Evolutionary conservation across 1,284 basidiomycete species (phyloP), one percentile per base, ranked within the genome.

Genomic region (Rugosomyces carneus): DNA sequence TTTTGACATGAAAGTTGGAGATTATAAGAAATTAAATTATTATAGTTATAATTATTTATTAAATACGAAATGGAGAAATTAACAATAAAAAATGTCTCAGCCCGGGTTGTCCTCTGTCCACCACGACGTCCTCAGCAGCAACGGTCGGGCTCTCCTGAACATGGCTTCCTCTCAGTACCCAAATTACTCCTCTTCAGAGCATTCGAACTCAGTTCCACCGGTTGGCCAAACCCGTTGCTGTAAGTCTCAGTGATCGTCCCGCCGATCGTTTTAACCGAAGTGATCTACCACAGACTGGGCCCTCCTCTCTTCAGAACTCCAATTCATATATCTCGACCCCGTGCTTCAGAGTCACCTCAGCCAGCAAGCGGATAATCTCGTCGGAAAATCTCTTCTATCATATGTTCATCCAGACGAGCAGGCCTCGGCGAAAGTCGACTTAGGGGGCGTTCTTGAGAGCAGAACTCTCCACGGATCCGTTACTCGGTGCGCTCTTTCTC

Each of bases 381-480:
- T 91, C 53, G 88, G 87, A 45, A 81, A 80, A 56, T 80, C 82
- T 16, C 75, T 97, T 34, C 75, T 96, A 51, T 76, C 82, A 47
- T 94, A 91, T 60, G 89, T 97, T 35, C 93, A 96, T 60, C 92
- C 92, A 19, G 88, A 89, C 47, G 94, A 97, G 60, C 79, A 85
- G 49, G 74, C 80, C 1, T 84, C 85, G 49, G 90, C 90, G 1
- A 75, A 80, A 54, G 69, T 75, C 31, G 91, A 95, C 68, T 74
- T 96, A 37, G 75, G 78, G 38, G 79, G 78, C 51, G 91, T 93
- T 5, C 76, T 95, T 49, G 76, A 86, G 49, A 81, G 78, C 55
- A 79, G 84, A 57, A 91, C 89, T 10, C 71, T 94, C 47, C 90
- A 95, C 65, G 93, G 93, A 43, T 93, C 92, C 78, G 90, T 96